Base-by-base conservation (phyloP, 345 rosid genomes). In the Ceriops zippeliana region DNA sequence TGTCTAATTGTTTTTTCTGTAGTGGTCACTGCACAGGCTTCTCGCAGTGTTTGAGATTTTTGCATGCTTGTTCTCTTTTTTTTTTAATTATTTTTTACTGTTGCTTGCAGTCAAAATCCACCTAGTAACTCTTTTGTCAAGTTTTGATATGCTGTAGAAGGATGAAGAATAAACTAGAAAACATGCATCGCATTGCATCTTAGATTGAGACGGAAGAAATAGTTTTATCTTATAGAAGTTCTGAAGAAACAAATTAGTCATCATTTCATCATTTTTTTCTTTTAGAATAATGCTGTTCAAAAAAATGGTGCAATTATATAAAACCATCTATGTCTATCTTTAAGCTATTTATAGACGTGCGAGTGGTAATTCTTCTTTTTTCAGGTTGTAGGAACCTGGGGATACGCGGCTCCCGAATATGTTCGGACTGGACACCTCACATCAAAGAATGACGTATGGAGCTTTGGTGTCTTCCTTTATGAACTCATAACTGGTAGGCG, bases 341-440 rank as follows among this genome's bases (percentile, higher is more conserved):
- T 49, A 46, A 54, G 38, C 37, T 54, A 7, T 32, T 34, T 52
- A 13, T 35, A 21, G 21, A 28, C 53, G 56, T 61, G 37, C 34
- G 46, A 60, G 22, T 13, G 53, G 51, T 68, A 20, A 30, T 70
- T 53, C 81, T 42, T 24, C 63, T 64, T 24, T 24, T 56, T 56
- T 27, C 73, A 91, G 96, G 97, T 89, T 54, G 95, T 93, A 46
- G 98, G 97, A 61, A 93, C 98, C 61, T 78, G 86, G 89, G 97
- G 96, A 69, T 93, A 93, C 83, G 95, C 90, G 10, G 90, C 98
- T 46, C 98, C 97, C 2, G 98, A 93, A 24, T 93, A 93, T 67
- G 28, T 93, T 58, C 93, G 82, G 42, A 89, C 97, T 0, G 97
- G 97, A 9, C 91, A 95, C 70, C 84, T 90, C 54, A 91, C 97